Conservation (phyloP, 176 grass and related monocot species). For the Musa acuminata region DNA sequence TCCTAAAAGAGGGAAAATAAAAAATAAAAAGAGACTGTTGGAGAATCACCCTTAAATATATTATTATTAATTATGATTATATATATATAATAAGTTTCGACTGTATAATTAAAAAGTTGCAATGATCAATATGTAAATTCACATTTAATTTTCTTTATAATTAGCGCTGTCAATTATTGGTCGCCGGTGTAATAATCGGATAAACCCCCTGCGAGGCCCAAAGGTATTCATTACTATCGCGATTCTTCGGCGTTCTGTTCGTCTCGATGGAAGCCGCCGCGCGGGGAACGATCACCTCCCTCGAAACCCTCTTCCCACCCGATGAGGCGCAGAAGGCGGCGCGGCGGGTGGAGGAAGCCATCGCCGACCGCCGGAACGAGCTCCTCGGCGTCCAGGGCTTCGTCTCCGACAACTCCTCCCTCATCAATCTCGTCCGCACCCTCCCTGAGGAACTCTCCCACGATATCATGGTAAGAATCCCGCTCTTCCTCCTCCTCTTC, state of each 20-base stretch:
- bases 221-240: too few relatives aligned
- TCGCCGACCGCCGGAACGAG: constrained; percentile 40
- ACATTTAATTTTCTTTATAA: background rate
- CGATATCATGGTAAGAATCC: constrained; percentile 58
- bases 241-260: background rate
- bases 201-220: background rate
- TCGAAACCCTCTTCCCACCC: constrained; percentile 53
- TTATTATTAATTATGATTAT: too few relatives aligned
- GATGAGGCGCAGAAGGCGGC: constrained; percentile 55
- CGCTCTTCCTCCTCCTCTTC: background rate
- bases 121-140: too few relatives aligned
- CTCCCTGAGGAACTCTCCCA: constrained; percentile 80
- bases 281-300: constrained; percentile 58
- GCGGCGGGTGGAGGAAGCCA: constrained; percentile 34
- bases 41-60: too few relatives aligned
- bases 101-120: too few relatives aligned
- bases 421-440: constrained; percentile 55
- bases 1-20: background rate
- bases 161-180: background rate
- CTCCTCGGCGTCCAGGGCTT: constrained; percentile 52
- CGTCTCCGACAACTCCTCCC: constrained; percentile 56
- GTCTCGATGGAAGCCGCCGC: constrained; percentile 19
- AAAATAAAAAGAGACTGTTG: too few relatives aligned
- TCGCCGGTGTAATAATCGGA: background rate
- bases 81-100: too few relatives aligned